A percentile compares a stretch with the other conserved stretches of the same genome.
phyloP scores from a whole-genome alignment of 169 alveolate genomes.

The Plasmodium reichenowi region DNA sequence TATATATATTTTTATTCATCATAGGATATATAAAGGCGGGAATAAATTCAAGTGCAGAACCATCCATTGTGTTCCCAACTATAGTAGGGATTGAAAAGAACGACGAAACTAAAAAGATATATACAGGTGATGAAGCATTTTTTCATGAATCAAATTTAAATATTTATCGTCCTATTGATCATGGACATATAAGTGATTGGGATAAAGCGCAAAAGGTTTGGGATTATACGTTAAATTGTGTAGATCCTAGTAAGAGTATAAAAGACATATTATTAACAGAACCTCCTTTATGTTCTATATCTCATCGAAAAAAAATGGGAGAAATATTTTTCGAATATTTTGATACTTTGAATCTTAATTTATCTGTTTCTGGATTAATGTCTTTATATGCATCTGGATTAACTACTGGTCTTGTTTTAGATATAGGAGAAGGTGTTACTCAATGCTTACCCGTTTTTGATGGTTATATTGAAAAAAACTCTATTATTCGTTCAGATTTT shows the following conservation, averaged over 20 bases:
- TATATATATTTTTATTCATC: background rate
- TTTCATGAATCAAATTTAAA: conserved; percentile 76
- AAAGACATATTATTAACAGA: conserved; percentile 80
- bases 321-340: conserved; percentile 90
- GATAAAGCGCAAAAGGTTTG: conserved; percentile 38
- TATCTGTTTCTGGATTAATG: conserved; percentile 89
- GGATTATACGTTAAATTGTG: conserved; percentile 62
- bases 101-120: conserved; percentile 4
- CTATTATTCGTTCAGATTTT: conserved; percentile 86
- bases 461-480: conserved; percentile 89
- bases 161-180: conserved; percentile 79
- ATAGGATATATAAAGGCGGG: conserved; percentile 69
- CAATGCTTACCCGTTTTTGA: conserved; percentile 92
- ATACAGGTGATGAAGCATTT: conserved; percentile 79
- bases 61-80: conserved; percentile 58
- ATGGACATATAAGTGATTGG: conserved; percentile 74
- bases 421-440: conserved; percentile 91
- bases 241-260: conserved; percentile 25
- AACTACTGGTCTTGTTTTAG: conserved; percentile 91
- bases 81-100: conserved; percentile 25
- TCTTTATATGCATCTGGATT: conserved; percentile 91
- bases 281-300: conserved; percentile 81
- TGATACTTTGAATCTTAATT: conserved; percentile 85
- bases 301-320: conserved; percentile 83
- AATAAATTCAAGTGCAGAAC: conserved; percentile 19